These are phyloP conservation scores for Gossypium bickii DNA, from an alignment of 345 rosid species.

Conservation along the genomic window DNA sequence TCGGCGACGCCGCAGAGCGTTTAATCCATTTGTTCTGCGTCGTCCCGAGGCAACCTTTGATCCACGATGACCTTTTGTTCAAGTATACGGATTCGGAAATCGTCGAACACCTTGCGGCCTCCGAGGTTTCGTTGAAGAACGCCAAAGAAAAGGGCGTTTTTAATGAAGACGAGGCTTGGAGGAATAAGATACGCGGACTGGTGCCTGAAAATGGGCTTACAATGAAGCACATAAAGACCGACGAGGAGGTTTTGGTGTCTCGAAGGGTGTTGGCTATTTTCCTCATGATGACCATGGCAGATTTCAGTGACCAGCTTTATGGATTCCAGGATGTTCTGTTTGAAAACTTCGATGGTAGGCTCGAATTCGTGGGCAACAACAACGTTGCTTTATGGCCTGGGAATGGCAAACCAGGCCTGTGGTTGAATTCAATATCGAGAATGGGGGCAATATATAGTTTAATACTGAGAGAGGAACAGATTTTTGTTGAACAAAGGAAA, in stretches of 20 bases:
- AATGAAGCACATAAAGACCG: constrained; percentile 74
- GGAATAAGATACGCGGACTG: constrained; percentile 59
- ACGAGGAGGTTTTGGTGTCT: constrained; percentile 57
- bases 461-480: constrained; percentile 76
- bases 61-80: constrained; percentile 80
- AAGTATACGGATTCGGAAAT: constrained; percentile 66
- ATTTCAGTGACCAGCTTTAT: constrained; percentile 84
- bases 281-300: constrained; percentile 81
- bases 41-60: constrained; percentile 74
- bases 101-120: constrained; percentile 50
- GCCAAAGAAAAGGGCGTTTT: constrained; percentile 63
- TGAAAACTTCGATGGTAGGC: constrained; percentile 53
- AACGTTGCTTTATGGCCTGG: constrained; percentile 79
- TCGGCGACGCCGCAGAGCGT: constrained; percentile 78
- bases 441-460: constrained; percentile 76
- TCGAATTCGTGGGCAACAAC: constrained; percentile 63
- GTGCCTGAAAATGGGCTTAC: constrained; percentile 54
- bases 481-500: constrained; percentile 48
- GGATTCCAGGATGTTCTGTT: constrained; percentile 70
- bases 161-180: constrained; percentile 62
- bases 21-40: constrained; percentile 81
- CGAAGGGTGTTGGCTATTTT: constrained; percentile 70
- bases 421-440: constrained; percentile 70
- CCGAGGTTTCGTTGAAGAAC: constrained; percentile 48
- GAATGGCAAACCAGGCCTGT: constrained; percentile 77